A percentile compares a stretch with the other conserved stretches of the same genome.
phyloP scores from a whole-genome alignment of 768 basidiomycete genomes.

The Mrakia gelida region DNA sequence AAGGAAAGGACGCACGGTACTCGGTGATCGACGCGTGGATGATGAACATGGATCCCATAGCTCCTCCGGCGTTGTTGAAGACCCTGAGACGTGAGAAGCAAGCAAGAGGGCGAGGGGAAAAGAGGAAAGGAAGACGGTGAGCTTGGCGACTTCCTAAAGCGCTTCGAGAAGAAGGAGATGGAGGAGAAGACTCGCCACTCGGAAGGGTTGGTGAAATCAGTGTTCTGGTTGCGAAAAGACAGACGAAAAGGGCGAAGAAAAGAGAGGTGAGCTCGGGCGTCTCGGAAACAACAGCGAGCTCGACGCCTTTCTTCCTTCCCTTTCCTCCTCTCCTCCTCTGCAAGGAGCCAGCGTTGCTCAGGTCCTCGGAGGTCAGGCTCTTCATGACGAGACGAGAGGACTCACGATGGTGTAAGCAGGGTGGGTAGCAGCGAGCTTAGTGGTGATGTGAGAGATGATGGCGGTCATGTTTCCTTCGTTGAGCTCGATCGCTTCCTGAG shows the following conservation, averaged over 20 bases:
- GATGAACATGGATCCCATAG: conserved; percentile 94
- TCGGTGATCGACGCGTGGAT: conserved; percentile 96
- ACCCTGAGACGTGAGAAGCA: conserved; percentile 49
- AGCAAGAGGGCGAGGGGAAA: neutral
- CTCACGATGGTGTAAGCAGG: conserved; percentile 49
- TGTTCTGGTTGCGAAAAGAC: conserved; percentile 22
- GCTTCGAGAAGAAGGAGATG: neutral
- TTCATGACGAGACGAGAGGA: neutral
- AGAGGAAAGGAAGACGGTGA: too few relatives aligned
- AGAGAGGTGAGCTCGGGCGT: neutral
- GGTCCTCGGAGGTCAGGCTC: neutral
- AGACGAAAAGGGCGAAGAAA: neutral
- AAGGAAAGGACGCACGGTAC: conserved; percentile 54
- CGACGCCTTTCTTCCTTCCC: neutral
- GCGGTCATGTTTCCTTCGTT: conserved; percentile 60
- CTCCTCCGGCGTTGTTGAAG: conserved; percentile 94
- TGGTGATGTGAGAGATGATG: conserved; percentile 76
- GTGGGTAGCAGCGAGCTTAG: conserved; percentile 71
- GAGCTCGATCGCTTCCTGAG: conserved; percentile 64
- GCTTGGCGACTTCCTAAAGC: neutral
- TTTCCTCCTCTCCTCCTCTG: neutral
- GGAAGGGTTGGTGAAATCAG: conserved; percentile 45
- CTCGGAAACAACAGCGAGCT: neutral
- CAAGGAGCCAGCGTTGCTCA: too few relatives aligned
- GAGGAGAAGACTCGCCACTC: conserved; percentile 54